Evolutionary conservation across 164 flowering plant species (phyloP).

Genomic region (Echeveria elegans): DNA sequence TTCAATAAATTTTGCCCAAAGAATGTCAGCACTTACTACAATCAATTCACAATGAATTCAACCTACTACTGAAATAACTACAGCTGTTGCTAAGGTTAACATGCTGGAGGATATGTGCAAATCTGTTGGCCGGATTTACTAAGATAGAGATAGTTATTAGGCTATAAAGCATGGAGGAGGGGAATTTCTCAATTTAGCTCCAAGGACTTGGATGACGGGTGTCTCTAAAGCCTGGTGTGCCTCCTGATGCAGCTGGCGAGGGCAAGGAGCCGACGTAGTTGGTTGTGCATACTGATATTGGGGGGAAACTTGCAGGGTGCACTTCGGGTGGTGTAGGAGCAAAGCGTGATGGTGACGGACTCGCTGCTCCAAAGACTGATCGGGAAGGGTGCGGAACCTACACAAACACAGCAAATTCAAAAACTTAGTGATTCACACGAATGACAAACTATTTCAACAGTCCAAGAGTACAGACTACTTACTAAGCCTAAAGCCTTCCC

Average conservation of each 20-base stretch:
- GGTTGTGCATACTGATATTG: constrained; percentile 67
- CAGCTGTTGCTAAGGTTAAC: not conserved
- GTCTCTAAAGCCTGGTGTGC: constrained; percentile 76
- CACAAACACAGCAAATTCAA: not conserved
- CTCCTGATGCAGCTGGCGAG: constrained; percentile 99
- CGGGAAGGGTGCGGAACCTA: constrained; percentile 53
- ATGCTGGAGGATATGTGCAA: not conserved
- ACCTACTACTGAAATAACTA: not conserved
- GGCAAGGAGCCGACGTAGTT: constrained; percentile 78
- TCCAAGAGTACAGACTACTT: too few species aligned
- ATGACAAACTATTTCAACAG: not conserved
- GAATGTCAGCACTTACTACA: too few species aligned
- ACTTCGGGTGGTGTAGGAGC: constrained; percentile 54
- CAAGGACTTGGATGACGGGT: constrained; percentile 75
- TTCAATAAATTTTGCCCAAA: too few species aligned
- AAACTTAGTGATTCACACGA: not conserved
- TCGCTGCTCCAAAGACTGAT: constrained; percentile 24
- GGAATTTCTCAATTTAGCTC: constrained; percentile 23
- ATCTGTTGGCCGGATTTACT: not conserved
- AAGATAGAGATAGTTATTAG: not conserved
- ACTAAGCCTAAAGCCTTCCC: too few species aligned
- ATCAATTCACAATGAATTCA: too few species aligned
- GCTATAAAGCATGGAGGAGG: not conserved
- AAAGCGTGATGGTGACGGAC: constrained; percentile 77
- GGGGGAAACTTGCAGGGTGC: constrained; percentile 35